Base-by-base conservation (phyloP, 2,329 filamentous ascomycete species). In the Pyrenophora seminiperda region DNA sequence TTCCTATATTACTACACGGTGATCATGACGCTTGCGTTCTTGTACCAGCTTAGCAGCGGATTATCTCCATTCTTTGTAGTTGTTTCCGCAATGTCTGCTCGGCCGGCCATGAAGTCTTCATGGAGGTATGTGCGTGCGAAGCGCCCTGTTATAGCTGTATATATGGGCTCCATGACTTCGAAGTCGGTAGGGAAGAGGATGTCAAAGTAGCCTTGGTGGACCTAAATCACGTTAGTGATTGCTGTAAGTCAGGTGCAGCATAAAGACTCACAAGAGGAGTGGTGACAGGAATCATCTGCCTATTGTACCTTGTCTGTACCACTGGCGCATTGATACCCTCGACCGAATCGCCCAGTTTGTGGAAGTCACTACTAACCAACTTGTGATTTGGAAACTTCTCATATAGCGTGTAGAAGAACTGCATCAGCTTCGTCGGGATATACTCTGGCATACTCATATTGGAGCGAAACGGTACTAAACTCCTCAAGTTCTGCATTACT, bases 161-260 rank as follows among this genome's bases (percentile, higher is more conserved):
- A 99, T 62, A 97, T 85, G 64, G 91, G 86, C 74, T 97, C 91
- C 75, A 94, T 88, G 60, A 96, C 87, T 56, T 83, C 81, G 71
- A 99, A 99, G 74, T 99, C 89, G 9, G 94, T 99, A 0, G 94
- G 94, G 77, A 99, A 99, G 70, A 99, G 86, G 65, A 99, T 97
- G 71, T 99, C 95, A 70, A 99, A 99, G 75, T 96, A 97, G 37
- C 94, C 95, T 77, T 99, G 95, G 72, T 97, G 92, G 39, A 97
- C 90, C 90, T 95, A 19, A 22, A 6, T 14, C 5, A 7, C 22
- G n/a, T 62, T 31, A 55, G 49, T 22, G 5, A 3, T 15, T 11
- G 5, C 2, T 22, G 2, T 27, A 10, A 19, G 7, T n/a, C 14
- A 18, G n/a, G 1, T 15, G 2, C 20, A 42, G 7, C 15, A 2